Evolutionary conservation across 176 grass and related monocot genomes (phyloP).

Genomic region (Eleusine indica): DNA sequence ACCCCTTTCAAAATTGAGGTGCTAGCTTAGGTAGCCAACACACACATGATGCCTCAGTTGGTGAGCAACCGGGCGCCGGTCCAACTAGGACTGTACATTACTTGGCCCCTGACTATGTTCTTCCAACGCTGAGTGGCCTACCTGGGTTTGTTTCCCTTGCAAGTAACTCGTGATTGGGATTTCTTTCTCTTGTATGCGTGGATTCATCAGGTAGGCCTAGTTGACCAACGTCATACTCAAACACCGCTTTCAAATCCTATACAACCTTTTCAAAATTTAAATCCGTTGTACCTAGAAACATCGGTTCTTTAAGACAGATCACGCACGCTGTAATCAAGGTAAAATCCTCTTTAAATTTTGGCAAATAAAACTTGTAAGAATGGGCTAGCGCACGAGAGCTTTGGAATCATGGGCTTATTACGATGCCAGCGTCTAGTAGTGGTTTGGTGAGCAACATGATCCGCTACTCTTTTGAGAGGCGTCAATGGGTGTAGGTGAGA

Average conservation of each 20-base stretch:
- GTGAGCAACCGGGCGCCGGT: conserved; percentile 44
- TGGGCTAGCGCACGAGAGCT: neutral
- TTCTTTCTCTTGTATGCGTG: neutral
- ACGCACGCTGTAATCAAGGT: neutral
- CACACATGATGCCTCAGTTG: conserved; percentile 29
- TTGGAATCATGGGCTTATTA: neutral
- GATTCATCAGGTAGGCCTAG: conserved; percentile 29
- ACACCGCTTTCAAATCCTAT: neutral
- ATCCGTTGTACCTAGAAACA: neutral
- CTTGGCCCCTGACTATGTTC: conserved; percentile 27
- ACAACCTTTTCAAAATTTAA: neutral
- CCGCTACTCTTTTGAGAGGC: neutral
- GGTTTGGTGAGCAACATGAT: conserved; percentile 42
- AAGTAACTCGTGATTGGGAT: conserved; percentile 41
- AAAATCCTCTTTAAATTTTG: neutral
- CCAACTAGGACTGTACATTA: conserved; percentile 19
- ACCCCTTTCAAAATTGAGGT: neutral
- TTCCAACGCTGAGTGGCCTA: conserved; percentile 19
- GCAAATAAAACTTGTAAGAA: neutral
- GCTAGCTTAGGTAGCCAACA: conserved; percentile 44
- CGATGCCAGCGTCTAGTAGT: neutral
- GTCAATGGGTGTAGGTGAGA: conserved; percentile 47
- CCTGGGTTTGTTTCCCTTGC: conserved; percentile 43
- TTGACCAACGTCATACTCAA: neutral
- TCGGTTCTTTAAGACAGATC: neutral